Evolutionary conservation across 2,329 filamentous ascomycete genomes (phyloP).

Genomic region (Parascedosporium putredinis): DNA sequence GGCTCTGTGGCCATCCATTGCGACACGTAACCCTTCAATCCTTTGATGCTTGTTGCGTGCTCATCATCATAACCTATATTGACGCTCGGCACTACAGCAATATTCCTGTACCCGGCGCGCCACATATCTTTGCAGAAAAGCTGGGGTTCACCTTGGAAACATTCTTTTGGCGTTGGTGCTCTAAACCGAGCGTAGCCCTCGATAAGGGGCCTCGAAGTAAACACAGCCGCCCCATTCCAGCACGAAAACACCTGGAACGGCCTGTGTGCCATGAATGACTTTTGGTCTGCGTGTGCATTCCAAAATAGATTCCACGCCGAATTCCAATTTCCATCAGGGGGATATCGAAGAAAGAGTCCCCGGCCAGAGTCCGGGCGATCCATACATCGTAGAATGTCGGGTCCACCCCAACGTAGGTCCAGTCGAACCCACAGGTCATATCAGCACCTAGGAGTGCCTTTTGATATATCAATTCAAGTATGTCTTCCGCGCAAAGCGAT

Average conservation of each 20-base stretch:
- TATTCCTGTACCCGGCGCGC: slow-evolving; percentile 35
- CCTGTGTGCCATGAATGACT: slow-evolving; percentile 21
- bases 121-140: slow-evolving; percentile 49
- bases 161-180: slow-evolving; percentile 28
- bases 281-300: slow-evolving; percentile 28
- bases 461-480: slow-evolving; percentile 45
- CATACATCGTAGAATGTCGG: slow-evolving; percentile 48
- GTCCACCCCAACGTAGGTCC: slow-evolving; percentile 32
- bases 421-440: slow-evolving; percentile 51
- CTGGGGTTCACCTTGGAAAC: slow-evolving; percentile 42
- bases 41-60: slow-evolving; percentile 33
- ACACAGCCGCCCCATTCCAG: slow-evolving; percentile 46
- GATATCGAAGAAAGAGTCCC: slow-evolving; percentile 45
- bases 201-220: slow-evolving; percentile 37
- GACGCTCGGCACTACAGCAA: slow-evolving; percentile 45
- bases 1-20: slow-evolving; percentile 22
- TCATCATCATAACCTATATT: slow-evolving; percentile 44
- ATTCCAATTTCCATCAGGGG: slow-evolving; percentile 39
- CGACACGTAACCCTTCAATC: slow-evolving; percentile 36
- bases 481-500: slow-evolving; percentile 39
- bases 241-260: slow-evolving; percentile 52
- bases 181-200: slow-evolving; percentile 35
- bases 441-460: slow-evolving; percentile 32
- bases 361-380: slow-evolving; percentile 39
- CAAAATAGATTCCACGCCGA: slow-evolving; percentile 41